Evolutionary conservation across 148 eudicot species (phyloP), one percentile per base, ranked within the genome.

Genomic region (Nepenthes gracilis): DNA sequence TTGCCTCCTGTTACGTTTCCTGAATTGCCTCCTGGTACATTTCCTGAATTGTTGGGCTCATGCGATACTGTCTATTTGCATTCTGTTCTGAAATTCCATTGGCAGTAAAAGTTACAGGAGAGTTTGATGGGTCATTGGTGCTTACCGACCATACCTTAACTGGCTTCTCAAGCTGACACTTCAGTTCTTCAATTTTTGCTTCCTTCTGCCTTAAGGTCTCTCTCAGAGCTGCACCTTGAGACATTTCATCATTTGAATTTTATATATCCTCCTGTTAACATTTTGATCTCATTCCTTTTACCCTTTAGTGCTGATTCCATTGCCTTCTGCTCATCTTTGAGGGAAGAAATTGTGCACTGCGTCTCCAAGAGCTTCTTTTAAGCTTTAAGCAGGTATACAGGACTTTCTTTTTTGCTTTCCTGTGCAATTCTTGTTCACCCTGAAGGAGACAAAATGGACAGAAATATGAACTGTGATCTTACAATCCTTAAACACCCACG

Each of bases 381-480:
- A 12, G 79, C 61, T 62, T 77, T 58, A n/a, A 90, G 72, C 35
- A 76, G 66, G 62, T 78, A 70, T 6, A 80, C 33, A 81, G 79
- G 2, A 54, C 63, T 67, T 80, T 81, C 70, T 55, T 75, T 56
- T 73, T 69, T 2, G 74, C 79, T 63, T 85, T 83, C 61, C 78
- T 81, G 66, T 59, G 62, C n/a, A 76, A 69, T 33, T 87, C 90
- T 67, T 71, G 77, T 70, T 87, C 96, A 58, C 78, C 87, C 97
- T 91, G 14, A 32, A n/a, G 47, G 8, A 12, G n/a, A 5, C 23
- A 64, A 59, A 40, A 40, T 40, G 8, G 45, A 40, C 45, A 40
- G 0, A 40, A 40, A 0, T 40, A 40, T 40, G 45, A 40, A 4
- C 45, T 40, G 6, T 40, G 45, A 40, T 40, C 45, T 40, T 40